phyloP scores from a whole-genome alignment of 495 filamentous ascomycete genomes.

The Penicillium argentinense region DNA sequence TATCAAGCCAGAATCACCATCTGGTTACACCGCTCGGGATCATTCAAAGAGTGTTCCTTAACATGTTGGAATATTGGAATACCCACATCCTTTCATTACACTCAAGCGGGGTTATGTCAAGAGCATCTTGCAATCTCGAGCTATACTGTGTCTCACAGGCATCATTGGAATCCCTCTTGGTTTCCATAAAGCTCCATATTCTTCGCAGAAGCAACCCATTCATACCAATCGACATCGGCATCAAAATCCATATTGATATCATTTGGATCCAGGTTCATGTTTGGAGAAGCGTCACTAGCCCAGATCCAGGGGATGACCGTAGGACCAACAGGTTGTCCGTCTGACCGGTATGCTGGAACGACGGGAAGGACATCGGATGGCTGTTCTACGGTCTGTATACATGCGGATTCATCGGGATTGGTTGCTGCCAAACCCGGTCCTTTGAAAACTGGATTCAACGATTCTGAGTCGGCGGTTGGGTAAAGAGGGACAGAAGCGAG shows the following conservation, averaged over 20 bases:
- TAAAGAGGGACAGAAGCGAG: not conserved
- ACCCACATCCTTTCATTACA: too few species aligned
- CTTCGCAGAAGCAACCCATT: conserved; percentile 49
- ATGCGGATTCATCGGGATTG: too few species aligned
- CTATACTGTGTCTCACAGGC: too few species aligned
- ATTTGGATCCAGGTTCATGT: conserved; percentile 21
- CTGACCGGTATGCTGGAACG: not conserved
- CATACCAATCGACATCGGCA: conserved; percentile 47
- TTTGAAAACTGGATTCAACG: not conserved
- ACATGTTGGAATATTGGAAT: too few species aligned
- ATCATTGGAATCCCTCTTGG: not conserved
- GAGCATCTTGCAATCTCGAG: too few species aligned
- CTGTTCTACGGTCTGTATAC: not conserved
- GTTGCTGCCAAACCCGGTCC: too few species aligned
- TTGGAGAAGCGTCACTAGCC: conserved; percentile 26
- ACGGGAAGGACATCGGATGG: not conserved
- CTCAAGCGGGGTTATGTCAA: too few species aligned
- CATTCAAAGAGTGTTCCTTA: too few species aligned
- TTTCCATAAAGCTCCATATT: conserved; percentile 6
- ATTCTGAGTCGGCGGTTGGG: not conserved
- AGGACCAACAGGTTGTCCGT: conserved; percentile 1
- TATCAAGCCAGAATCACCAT: too few species aligned
- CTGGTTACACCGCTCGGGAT: too few species aligned
- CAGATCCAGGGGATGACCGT: conserved; percentile 32
- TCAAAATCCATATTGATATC: conserved; percentile 41